A percentile compares a stretch with the other conserved stretches of the same genome.
phyloP scores from a whole-genome alignment of 2,329 filamentous ascomycete species.

The Talaromyces sp. region DNA sequence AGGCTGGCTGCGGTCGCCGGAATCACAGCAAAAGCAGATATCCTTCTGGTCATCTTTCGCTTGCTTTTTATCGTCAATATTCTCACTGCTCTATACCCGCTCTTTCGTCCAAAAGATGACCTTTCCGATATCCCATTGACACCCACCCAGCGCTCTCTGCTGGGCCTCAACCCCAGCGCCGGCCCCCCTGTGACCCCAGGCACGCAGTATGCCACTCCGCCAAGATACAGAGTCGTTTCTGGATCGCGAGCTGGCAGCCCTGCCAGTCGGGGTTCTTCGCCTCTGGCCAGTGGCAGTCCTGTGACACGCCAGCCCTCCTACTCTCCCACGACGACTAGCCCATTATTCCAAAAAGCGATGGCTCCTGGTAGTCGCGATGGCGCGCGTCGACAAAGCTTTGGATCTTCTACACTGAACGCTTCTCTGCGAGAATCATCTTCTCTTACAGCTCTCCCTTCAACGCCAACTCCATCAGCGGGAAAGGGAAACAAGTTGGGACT shows the following conservation, averaged over 20 bases:
- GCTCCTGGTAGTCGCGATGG: conserved; percentile 39
- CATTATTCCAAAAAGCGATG: conserved; percentile 67
- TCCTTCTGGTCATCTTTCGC: conserved; percentile 55
- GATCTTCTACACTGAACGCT: conserved; percentile 49
- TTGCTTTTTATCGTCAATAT: conserved; percentile 69
- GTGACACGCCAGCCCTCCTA: conserved; percentile 45
- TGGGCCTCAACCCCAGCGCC: conserved; percentile 72
- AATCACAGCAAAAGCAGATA: conserved; percentile 38
- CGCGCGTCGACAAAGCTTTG: conserved; percentile 61
- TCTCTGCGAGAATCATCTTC: conserved; percentile 43
- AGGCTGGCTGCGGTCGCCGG: conserved; percentile 11
- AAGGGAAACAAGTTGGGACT: conserved; percentile 72
- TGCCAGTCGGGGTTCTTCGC: conserved; percentile 37
- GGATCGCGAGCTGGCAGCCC: conserved; percentile 49
- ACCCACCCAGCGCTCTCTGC: conserved; percentile 76
- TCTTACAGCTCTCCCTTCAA: conserved; percentile 58
- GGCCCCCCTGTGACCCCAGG: conserved; percentile 62
- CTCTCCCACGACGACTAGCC: conserved; percentile 51
- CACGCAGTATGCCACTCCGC: conserved; percentile 77
- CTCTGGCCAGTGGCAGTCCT: conserved; percentile 37
- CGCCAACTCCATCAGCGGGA: conserved; percentile 63
- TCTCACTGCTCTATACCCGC: conserved; percentile 64
- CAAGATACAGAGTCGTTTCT: conserved; percentile 75
- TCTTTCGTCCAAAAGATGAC: conserved; percentile 69
- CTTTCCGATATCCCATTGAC: conserved; percentile 88